Evolutionary conservation across 2,329 filamentous ascomycete species (phyloP).

Genomic region (Penicillium sp.): DNA sequence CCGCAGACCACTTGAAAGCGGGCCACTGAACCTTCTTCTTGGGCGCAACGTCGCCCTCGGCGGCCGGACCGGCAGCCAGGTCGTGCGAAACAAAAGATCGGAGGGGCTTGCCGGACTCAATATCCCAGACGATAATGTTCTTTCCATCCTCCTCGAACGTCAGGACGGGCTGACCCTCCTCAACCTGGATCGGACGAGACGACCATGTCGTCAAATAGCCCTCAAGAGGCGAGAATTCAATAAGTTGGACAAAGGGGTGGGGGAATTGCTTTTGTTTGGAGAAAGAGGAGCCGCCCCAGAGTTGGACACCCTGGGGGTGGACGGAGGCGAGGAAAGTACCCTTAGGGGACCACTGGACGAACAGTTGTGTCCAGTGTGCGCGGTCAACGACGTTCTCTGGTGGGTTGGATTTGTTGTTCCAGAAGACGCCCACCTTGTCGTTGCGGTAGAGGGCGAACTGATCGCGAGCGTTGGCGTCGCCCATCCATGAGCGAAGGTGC

Average conservation of each 20-base stretch:
- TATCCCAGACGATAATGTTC: slow-evolving; percentile 99
- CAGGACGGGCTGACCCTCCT: slow-evolving; percentile 83
- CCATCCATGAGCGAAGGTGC: slow-evolving; percentile 91
- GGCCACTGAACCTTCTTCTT: slow-evolving; percentile 98
- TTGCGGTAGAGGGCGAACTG: slow-evolving; percentile 94
- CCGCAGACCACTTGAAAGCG: slow-evolving; percentile 98
- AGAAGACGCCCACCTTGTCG: slow-evolving; percentile 92
- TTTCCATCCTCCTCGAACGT: slow-evolving; percentile 95
- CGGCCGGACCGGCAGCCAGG: slow-evolving; percentile 58
- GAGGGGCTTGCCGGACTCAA: slow-evolving; percentile 84
- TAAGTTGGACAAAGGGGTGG: slow-evolving; percentile 91
- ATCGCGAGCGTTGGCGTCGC: slow-evolving; percentile 85
- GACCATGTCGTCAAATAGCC: slow-evolving; percentile 97
- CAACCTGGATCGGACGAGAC: slow-evolving; percentile 86
- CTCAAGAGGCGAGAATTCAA: slow-evolving; percentile 93
- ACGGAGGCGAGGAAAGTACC: slow-evolving; percentile 94
- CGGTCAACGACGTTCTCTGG: slow-evolving; percentile 91
- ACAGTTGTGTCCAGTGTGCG: slow-evolving; percentile 96
- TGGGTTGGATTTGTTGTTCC: slow-evolving; percentile 94
- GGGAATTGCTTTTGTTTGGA: slow-evolving; percentile 89
- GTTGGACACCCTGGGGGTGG: slow-evolving; percentile 92
- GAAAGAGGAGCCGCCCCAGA: slow-evolving; percentile 93
- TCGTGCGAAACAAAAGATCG: slow-evolving; percentile 94
- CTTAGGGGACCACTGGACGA: slow-evolving; percentile 95
- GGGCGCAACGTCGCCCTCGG: slow-evolving; percentile 65